These are phyloP conservation scores for Trametes villosa DNA, from an alignment of 768 basidiomycete species.

Conservation along the genomic window DNA sequence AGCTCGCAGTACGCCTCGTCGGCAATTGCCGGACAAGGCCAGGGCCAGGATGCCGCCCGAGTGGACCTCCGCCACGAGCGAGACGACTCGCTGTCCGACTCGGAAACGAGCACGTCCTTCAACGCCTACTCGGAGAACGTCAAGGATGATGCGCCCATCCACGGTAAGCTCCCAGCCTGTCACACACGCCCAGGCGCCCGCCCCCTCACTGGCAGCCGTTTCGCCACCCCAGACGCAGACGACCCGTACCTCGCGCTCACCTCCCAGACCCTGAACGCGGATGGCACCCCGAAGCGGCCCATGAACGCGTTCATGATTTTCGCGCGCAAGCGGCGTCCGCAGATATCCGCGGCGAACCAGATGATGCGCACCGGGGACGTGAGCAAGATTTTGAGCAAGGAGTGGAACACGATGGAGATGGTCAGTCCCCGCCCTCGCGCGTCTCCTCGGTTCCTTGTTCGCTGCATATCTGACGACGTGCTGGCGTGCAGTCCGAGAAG, in stretches of 20 bases:
- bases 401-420: conserved; percentile 82
- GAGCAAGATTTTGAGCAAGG: conserved; percentile 83
- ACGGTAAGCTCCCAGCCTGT: conserved; percentile 19
- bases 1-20: conserved; percentile 19
- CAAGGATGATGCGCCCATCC: conserved; percentile 23
- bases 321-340: conserved; percentile 78
- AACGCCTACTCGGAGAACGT: conserved; percentile 15
- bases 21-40: conserved; percentile 36
- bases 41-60: conserved; percentile 12
- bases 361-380: conserved; percentile 91
- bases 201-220: background rate
- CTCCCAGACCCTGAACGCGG: conserved; percentile 80
- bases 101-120: conserved; percentile 42
- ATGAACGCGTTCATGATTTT: conserved; percentile 98
- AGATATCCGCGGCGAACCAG: conserved; percentile 86
- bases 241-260: conserved; percentile 57
- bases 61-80: conserved; percentile 25
- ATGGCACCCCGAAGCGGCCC: conserved; percentile 87
- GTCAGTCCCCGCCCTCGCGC: conserved; percentile 45
- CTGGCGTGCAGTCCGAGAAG: conserved; percentile 66
- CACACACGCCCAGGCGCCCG: background rate
- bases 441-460: background rate
- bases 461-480: conserved; percentile 8
- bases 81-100: conserved; percentile 55
- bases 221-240: conserved; percentile 32